Conservation (phyloP, 2,329 filamentous ascomycete species). For the Venturia oleaginea region DNA sequence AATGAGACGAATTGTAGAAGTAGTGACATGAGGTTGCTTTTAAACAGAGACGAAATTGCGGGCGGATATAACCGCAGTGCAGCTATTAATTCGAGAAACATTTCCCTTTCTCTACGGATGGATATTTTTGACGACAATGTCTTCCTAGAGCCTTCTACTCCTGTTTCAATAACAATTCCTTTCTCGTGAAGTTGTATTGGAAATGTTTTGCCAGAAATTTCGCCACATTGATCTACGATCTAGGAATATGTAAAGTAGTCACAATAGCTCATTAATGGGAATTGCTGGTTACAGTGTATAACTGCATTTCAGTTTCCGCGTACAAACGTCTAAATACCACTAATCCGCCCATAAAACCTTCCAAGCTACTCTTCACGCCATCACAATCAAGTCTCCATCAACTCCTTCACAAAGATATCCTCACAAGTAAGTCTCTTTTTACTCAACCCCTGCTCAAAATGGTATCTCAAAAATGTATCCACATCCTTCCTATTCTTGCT, state of each 20-base stretch:
- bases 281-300: too few relatives aligned
- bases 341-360: too few relatives aligned
- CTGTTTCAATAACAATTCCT: not conserved
- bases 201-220: too few relatives aligned
- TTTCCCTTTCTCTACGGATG: not conserved
- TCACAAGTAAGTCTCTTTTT: not conserved
- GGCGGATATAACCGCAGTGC: not conserved
- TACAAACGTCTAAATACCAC: too few relatives aligned
- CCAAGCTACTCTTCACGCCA: too few relatives aligned
- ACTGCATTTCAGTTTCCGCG: too few relatives aligned
- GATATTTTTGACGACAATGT: not conserved
- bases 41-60: not conserved
- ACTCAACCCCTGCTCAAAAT: conserved; percentile 22
- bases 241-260: too few relatives aligned
- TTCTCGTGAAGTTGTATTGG: too few relatives aligned
- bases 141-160: not conserved
- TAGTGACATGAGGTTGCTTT: not conserved
- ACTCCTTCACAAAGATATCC: not conserved
- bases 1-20: too few relatives aligned
- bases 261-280: too few relatives aligned
- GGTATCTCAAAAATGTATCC: conserved; percentile 23
- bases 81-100: too few relatives aligned
- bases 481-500: conserved; percentile 26
- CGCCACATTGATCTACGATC: too few relatives aligned
- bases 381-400: not conserved